Percentiles rank a stretch among this genome's conserved stretches.
phyloP scores from a whole-genome alignment of 2,329 filamentous ascomycete species.

The Pseudogymnoascus sp. region DNA sequence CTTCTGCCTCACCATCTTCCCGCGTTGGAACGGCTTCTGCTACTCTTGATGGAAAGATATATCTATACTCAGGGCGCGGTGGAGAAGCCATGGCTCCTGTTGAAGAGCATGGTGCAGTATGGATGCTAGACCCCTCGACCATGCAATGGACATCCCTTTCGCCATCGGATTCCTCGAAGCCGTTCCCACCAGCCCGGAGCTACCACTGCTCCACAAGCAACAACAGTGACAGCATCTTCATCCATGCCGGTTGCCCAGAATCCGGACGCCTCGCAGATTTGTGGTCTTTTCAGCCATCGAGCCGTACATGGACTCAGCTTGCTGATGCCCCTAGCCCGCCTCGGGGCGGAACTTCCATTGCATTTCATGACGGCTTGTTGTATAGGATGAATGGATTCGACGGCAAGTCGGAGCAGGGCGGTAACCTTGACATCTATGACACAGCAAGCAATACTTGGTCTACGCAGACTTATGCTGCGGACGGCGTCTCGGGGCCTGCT shows the following conservation, averaged over 20 bases:
- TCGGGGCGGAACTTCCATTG: constrained; percentile 46
- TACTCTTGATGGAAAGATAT: constrained; percentile 39
- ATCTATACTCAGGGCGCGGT: constrained; percentile 55
- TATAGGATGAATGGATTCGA: constrained; percentile 59
- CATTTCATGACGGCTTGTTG: constrained; percentile 30
- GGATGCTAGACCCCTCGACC: constrained; percentile 39
- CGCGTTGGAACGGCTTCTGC: constrained; percentile 48
- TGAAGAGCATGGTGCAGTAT: constrained; percentile 48
- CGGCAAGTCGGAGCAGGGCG: constrained; percentile 49
- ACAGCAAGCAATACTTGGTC: constrained; percentile 20
- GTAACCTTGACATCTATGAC: constrained; percentile 41
- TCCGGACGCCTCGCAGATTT: constrained; percentile 48
- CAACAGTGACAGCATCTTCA: constrained; percentile 37
- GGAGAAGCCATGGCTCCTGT: constrained; percentile 50
- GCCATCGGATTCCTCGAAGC: constrained; percentile 29
- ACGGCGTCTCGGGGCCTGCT: constrained; percentile 25
- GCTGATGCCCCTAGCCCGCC: constrained; percentile 43
- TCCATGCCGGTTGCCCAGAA: constrained; percentile 54
- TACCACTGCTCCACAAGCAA: constrained; percentile 45
- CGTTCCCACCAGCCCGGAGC: constrained; percentile 41
- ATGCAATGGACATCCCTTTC: constrained; percentile 38
- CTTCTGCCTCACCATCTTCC: constrained; percentile 34
- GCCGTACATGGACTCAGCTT: constrained; percentile 42
- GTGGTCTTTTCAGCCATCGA: constrained; percentile 46
- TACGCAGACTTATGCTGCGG: constrained; percentile 20